Evolutionary conservation across 2,329 filamentous ascomycete species (phyloP).

Genomic region (Cercospora nicotianae): DNA sequence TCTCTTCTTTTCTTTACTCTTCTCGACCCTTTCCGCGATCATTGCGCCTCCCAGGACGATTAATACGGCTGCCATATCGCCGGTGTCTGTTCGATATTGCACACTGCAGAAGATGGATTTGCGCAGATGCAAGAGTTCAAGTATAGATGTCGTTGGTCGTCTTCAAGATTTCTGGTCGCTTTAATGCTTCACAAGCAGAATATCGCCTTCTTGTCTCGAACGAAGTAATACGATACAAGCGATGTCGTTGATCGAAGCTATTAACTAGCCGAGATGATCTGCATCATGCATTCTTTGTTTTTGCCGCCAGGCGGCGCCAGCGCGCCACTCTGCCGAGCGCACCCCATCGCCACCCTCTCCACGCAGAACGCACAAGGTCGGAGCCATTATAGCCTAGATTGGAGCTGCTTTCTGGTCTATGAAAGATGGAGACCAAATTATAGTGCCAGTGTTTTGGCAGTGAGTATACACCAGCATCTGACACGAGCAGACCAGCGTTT

Average conservation of each 20-base stretch:
- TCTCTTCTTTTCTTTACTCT: constrained; percentile 28
- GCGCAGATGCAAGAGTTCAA: too few species aligned
- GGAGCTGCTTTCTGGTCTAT: too few species aligned
- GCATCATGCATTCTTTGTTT: not conserved
- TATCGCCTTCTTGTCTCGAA: not conserved
- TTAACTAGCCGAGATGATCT: not conserved
- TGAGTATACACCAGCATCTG: not conserved
- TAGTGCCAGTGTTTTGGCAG: not conserved
- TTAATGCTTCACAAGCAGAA: too few species aligned
- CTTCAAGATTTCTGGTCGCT: too few species aligned
- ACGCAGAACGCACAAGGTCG: not conserved
- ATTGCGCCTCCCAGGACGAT: constrained; percentile 29
- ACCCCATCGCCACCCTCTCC: not conserved
- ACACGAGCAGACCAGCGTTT: not conserved
- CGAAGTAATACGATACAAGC: not conserved
- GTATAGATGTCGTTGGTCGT: too few species aligned
- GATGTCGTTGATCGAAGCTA: not conserved
- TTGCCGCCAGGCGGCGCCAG: not conserved
- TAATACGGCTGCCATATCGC: constrained; percentile 31
- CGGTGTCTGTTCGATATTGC: not conserved
- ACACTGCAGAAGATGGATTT: not conserved
- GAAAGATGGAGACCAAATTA: not conserved
- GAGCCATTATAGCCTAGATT: too few species aligned
- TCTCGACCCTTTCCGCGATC: constrained; percentile 28
- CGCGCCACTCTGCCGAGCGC: not conserved